Evolutionary conservation across 129 eudicot genomes (phyloP), one percentile per base, ranked within the genome.

Genomic region (Centella asiatica): DNA sequence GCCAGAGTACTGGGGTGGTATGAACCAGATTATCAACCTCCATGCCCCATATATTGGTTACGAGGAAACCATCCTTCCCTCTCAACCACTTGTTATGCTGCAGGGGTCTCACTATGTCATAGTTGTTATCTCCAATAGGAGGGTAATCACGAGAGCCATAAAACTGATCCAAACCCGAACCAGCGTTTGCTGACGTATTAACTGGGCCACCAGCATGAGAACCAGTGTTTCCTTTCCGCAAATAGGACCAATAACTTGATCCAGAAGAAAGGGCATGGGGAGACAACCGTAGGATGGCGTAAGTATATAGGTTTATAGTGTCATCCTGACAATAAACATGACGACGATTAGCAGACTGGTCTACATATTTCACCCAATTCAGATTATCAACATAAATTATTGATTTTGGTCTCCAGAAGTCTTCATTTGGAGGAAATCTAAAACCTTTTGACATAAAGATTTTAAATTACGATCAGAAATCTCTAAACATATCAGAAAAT

Each of bases 51-150:
- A 65, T 73, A 74, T 93, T 81, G 47, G 92, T 78, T 45, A 76
- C 84, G 46, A 93, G 96, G 74, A 93, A 93, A 20, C 99, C 99
- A 72, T 85, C 96, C 70, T 93, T 93, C 70, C 99, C 99, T 69
- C 76, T 93, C 23, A 89, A 79, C 99, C 99, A 93, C 66, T 84
- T 87, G 67, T 74, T 79, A 71, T 67, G 74, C 74, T 82, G 92
- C 61, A 87, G 76, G n/a, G 99, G 96, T 76, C 95, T 84, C 69
- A 78, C 64, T 15, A 81, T 50, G 26, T 73, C 78, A 62, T 75
- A 69, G 57, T 68, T 81, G 44, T 65, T 75, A 72, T 70, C 76
- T 72, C 87, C 77, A 62, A 39, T 60, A 20, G 80, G 72, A 44
- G 86, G 69, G 47, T 78, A 62, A 60, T 90, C 80, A 42, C 68